These are phyloP conservation scores for Thinopyrum obtusiflorum DNA, from an alignment of 202 grass and related monocot genomes.

Conservation along the genomic window DNA sequence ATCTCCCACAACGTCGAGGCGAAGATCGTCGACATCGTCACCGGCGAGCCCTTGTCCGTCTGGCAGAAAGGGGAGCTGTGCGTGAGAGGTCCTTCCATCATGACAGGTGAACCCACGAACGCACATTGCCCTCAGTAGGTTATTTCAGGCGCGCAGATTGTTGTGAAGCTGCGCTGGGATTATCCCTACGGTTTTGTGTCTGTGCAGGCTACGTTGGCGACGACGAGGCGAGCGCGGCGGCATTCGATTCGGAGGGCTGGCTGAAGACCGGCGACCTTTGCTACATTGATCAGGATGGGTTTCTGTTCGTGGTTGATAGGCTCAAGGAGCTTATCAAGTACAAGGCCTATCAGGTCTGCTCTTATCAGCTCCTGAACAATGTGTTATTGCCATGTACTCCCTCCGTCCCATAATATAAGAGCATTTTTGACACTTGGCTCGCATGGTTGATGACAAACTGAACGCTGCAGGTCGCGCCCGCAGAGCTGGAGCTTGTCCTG, in stretches of 20 bases:
- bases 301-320: conserved; percentile 65
- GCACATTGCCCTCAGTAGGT: neutral
- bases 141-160: neutral
- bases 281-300: conserved; percentile 69
- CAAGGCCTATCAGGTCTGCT: conserved; percentile 32
- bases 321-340: conserved; percentile 89
- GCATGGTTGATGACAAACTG: neutral
- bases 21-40: conserved; percentile 53
- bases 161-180: no score
- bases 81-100: conserved; percentile 58
- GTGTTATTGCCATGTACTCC: neutral
- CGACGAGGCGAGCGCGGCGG: conserved; percentile 44
- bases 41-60: conserved; percentile 28
- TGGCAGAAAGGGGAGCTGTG: conserved; percentile 59
- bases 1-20: conserved; percentile 39
- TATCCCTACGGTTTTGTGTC: neutral
- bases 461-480: conserved; percentile 62
- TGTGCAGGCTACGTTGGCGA: conserved; percentile 59
- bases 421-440: neutral
- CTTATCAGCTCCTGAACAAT: neutral
- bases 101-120: conserved; percentile 47
- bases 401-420: no score
- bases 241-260: conserved; percentile 62
- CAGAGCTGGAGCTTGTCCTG: conserved; percentile 78
- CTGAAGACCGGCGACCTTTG: conserved; percentile 72